These are phyloP conservation scores for Phytophthora pini DNA, from an alignment of 352 stramenopile species.

Conservation along the genomic window DNA sequence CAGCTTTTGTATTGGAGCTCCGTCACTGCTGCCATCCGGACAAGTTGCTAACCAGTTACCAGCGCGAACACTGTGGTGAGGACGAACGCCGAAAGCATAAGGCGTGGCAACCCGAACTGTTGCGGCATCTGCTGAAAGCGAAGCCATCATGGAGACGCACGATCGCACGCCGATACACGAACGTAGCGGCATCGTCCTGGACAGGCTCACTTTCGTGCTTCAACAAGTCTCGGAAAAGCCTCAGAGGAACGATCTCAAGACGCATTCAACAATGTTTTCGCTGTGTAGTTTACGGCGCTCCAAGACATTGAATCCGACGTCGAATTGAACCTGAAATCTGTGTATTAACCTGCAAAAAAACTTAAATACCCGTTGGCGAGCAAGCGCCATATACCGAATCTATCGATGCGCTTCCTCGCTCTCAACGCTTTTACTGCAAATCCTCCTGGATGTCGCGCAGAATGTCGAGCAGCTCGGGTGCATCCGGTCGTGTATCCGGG, in stretches of 20 bases:
- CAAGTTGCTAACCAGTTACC: slow-evolving; percentile 8
- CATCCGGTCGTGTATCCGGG: slow-evolving; percentile 67
- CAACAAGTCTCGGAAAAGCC: slow-evolving; percentile 3
- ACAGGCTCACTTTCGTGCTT: slow-evolving; percentile 17
- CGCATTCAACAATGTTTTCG: slow-evolving; percentile 4
- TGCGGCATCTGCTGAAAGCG: slow-evolving; percentile 31
- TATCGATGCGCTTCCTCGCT: slow-evolving; percentile 20
- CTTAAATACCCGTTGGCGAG: slow-evolving; percentile 41
- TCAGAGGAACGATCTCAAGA: too few relatives aligned
- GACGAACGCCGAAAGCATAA: neutral
- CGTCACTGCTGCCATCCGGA: slow-evolving; percentile 1
- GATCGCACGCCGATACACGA: slow-evolving; percentile 2
- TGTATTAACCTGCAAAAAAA: slow-evolving; percentile 35
- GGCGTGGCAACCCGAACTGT: slow-evolving; percentile 3
- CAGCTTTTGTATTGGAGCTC: neutral
- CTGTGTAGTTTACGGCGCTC: neutral
- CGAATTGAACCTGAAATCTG: slow-evolving; percentile 15
- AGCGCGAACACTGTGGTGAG: neutral
- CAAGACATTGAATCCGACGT: neutral
- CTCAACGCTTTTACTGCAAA: slow-evolving; percentile 36
- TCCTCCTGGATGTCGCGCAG: slow-evolving; percentile 42
- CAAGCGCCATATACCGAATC: slow-evolving; percentile 18
- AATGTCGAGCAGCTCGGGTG: slow-evolving; percentile 40
- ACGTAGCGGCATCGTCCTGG: neutral
- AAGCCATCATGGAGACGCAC: slow-evolving; percentile 20